Evolutionary conservation across 768 basidiomycete genomes (phyloP), one percentile per base, ranked within the genome.

Genomic region (Saitozyma podzolica): DNA sequence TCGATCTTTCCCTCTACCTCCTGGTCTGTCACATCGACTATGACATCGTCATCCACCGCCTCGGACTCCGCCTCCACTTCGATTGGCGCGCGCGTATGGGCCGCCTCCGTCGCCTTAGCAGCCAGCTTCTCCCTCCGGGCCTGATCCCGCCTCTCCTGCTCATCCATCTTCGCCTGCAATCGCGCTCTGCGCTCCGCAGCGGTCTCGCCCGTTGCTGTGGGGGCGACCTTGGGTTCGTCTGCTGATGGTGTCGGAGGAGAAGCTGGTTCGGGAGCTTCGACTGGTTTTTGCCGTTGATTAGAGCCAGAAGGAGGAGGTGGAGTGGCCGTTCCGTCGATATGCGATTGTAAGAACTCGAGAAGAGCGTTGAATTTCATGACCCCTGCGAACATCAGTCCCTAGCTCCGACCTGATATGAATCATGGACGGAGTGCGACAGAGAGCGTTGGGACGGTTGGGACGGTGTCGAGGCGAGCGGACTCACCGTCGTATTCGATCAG

Each of bases 351-450:
- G 88, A 90, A 69, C 86, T 86, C 63, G 84, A 84, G 56, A 47
- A 95, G 81, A 2, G 88, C 83, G 56, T 91, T 89, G 65, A 86
- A 84, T 80, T 94, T 94, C 71, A 83, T 84, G 42, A 83, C 78
- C 48, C 91, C 91, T 69, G 39, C 58, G 8, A 19, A 14, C 39
- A 9, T 51, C 47, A 59, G 53, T 47, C 39, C 40, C 14, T 8
- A 29, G 43, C 0, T 37, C 4, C 20, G 41, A 14, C 13, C 37
- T 63, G 39, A 13, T 6, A 11, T 37, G 14, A 5, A 29, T 5
- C 29, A 29, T 29, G 29, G 29, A 29, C 29, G 29, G 29, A 29
- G 29, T 29, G 29, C 2, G 29, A 5, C 5, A 2, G 29, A 29
- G 29, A 29, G 14, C 17, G 1, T 51, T 56, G 14, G 29, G 20